These are phyloP conservation scores for Nicotiana benthamiana DNA, from an alignment of 257 asterid genomes.

Conservation along the genomic window DNA sequence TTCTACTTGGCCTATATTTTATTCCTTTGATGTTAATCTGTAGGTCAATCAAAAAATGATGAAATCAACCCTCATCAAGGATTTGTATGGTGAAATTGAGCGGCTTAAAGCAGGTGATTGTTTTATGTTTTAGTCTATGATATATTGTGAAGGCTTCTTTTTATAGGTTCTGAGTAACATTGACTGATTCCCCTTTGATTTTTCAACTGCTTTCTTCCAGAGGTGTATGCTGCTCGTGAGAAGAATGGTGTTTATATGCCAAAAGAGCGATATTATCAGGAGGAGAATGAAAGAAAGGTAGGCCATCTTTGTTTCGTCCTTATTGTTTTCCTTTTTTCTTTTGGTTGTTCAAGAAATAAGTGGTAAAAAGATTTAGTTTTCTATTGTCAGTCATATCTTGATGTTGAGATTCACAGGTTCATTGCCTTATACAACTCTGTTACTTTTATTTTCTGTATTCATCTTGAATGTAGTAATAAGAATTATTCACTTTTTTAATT, in stretches of 20 bases:
- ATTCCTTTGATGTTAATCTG: constrained; percentile 5
- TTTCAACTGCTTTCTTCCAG: constrained; percentile 21
- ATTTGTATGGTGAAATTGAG: constrained; percentile 15
- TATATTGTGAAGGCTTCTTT: background rate
- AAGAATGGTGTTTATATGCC: constrained; percentile 86
- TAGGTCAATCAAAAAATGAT: constrained; percentile 88
- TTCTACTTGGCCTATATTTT: background rate
- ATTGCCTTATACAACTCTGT: background rate
- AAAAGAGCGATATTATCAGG: constrained; percentile 72
- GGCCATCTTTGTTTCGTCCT: background rate
- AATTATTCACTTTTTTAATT: background rate
- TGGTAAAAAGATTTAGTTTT: background rate
- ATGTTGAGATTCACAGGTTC: background rate
- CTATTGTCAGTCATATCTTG: background rate
- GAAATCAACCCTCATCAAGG: constrained; percentile 15
- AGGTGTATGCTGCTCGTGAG: constrained; percentile 87
- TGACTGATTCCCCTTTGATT: background rate
- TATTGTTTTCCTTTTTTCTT: background rate
- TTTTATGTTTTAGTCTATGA: background rate
- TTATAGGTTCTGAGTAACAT: background rate
- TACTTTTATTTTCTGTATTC: background rate
- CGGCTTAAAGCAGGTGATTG: constrained; percentile 12
- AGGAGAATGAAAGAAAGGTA: constrained; percentile 49
- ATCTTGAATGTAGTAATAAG: background rate
- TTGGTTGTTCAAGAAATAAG: background rate